phyloP scores from a whole-genome alignment of 2,329 filamentous ascomycete genomes.

The Paramyrothecium sp. region DNA sequence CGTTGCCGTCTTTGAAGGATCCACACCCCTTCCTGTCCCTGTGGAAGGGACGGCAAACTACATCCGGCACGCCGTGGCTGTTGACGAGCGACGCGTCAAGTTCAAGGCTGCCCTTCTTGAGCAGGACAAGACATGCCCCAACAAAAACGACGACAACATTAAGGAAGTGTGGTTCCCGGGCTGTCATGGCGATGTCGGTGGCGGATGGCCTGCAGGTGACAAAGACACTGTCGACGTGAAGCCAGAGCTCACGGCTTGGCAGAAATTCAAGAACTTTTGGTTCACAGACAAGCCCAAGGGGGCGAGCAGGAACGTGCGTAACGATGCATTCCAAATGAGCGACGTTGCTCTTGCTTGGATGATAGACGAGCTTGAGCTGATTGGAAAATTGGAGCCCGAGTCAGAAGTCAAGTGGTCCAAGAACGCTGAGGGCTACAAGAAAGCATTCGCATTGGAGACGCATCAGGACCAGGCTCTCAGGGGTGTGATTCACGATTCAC shows the following conservation, averaged over 20 bases:
- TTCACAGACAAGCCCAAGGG: conserved; percentile 28
- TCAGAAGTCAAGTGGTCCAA: conserved; percentile 34
- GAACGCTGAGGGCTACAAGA: conserved; percentile 29
- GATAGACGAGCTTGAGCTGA: conserved; percentile 44
- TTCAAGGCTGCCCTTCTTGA: conserved; percentile 50
- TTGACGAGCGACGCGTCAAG: conserved; percentile 54
- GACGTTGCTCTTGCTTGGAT: conserved; percentile 53
- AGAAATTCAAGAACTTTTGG: conserved; percentile 33
- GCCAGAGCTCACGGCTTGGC: conserved; percentile 27
- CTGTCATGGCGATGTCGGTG: conserved; percentile 52
- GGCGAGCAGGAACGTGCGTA: conserved; percentile 24
- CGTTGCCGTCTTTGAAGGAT: conserved; percentile 39
- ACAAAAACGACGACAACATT: conserved; percentile 34
- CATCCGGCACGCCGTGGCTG: conserved; percentile 51
- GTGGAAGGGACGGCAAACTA: conserved; percentile 39
- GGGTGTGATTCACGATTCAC: conserved; percentile 36
- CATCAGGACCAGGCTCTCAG: conserved; percentile 25
- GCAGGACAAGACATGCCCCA: conserved; percentile 31
- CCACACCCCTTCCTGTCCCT: conserved; percentile 33
- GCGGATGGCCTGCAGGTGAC: conserved; percentile 43
- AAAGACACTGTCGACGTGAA: conserved; percentile 18
- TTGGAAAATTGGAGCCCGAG: conserved; percentile 25
- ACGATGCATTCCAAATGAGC: conserved; percentile 41
- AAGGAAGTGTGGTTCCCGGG: conserved; percentile 56
- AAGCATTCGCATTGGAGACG: conserved; percentile 20